Conservation (phyloP, 2,329 filamentous ascomycete genomes). For the Triangularia setosa region DNA sequence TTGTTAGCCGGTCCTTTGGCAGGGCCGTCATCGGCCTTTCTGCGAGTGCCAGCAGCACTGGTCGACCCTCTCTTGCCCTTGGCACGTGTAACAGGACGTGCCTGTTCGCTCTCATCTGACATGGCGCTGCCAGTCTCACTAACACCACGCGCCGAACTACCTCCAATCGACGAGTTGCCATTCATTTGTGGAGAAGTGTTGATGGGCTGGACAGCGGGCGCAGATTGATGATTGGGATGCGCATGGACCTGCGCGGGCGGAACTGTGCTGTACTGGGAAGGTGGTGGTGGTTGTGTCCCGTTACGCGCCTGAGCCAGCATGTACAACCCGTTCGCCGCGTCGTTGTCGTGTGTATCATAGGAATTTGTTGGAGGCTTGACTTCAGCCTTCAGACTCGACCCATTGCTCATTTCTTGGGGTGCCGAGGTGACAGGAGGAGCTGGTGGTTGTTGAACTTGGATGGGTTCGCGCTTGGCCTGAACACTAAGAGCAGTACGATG, state of each 20-base stretch:
- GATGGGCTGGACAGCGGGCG: constrained; percentile 30
- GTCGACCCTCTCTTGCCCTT: constrained; percentile 65
- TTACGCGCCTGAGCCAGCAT: constrained; percentile 74
- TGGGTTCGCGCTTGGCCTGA: constrained; percentile 58
- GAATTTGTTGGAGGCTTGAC: constrained; percentile 54
- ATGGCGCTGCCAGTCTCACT: constrained; percentile 67
- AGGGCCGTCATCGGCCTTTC: constrained; percentile 69
- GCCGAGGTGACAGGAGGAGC: constrained; percentile 33
- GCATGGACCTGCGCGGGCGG: constrained; percentile 45
- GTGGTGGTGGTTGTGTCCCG: constrained; percentile 50
- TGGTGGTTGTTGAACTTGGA: constrained; percentile 34
- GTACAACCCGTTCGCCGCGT: constrained; percentile 90
- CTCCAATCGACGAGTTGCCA: constrained; percentile 39
- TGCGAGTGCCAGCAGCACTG: constrained; percentile 56
- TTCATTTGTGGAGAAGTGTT: constrained; percentile 53
- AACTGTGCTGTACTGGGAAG: constrained; percentile 42
- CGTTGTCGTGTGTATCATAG: constrained; percentile 87
- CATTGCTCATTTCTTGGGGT: constrained; percentile 50
- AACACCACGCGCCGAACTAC: constrained; percentile 48
- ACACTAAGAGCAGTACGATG: constrained; percentile 87
- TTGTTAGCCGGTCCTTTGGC: constrained; percentile 64
- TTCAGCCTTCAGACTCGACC: constrained; percentile 42
- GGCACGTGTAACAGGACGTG: constrained; percentile 60
- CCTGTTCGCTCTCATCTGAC: constrained; percentile 69
- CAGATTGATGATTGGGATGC: constrained; percentile 40